Percentiles rank a stretch among this genome's conserved stretches.
Conservation (phyloP, 1,284 basidiomycete species). For the Cerrena zonata region DNA sequence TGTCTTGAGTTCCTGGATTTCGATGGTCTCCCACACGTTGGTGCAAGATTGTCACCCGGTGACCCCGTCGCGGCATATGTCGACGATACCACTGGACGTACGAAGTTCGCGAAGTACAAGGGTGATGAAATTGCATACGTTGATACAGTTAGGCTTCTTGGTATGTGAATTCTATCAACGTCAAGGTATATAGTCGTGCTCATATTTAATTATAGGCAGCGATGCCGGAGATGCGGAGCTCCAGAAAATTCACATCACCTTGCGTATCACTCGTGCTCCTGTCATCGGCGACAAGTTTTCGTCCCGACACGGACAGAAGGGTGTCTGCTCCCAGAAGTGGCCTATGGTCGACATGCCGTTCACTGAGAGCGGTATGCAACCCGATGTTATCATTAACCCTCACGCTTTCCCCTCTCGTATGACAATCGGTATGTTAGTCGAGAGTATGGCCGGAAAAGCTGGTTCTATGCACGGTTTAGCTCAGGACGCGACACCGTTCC, state of each 20-base stretch:
- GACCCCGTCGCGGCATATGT: constrained; percentile 83
- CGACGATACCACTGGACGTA: constrained; percentile 81
- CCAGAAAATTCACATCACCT: constrained; percentile 90
- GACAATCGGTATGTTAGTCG: constrained; percentile 99
- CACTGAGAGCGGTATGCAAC: constrained; percentile 97
- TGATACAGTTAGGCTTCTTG: constrained; percentile 88
- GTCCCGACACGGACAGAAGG: constrained; percentile 97
- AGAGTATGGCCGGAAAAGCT: constrained; percentile 97
- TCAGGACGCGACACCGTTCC: constrained; percentile 97
- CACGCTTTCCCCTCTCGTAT: constrained; percentile 99
- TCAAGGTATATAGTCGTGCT: background rate
- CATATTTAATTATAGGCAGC: constrained; percentile 45
- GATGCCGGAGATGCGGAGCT: constrained; percentile 85
- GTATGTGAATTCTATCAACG: constrained; percentile 37
- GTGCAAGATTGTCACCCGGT: constrained; percentile 66
- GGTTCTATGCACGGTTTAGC: constrained; percentile 97
- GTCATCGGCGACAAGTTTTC: constrained; percentile 99
- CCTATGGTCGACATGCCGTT: constrained; percentile 98
- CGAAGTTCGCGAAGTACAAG: constrained; percentile 91
- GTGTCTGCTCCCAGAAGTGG: constrained; percentile 99
- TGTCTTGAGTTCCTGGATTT: constrained; percentile 64
- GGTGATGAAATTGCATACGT: constrained; percentile 90
- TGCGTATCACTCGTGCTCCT: constrained; percentile 90
- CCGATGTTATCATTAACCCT: constrained; percentile 99
- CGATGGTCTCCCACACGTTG: constrained; percentile 85